Base-by-base conservation (phyloP, 257 asterid genomes). In the Coffea canephora region DNA sequence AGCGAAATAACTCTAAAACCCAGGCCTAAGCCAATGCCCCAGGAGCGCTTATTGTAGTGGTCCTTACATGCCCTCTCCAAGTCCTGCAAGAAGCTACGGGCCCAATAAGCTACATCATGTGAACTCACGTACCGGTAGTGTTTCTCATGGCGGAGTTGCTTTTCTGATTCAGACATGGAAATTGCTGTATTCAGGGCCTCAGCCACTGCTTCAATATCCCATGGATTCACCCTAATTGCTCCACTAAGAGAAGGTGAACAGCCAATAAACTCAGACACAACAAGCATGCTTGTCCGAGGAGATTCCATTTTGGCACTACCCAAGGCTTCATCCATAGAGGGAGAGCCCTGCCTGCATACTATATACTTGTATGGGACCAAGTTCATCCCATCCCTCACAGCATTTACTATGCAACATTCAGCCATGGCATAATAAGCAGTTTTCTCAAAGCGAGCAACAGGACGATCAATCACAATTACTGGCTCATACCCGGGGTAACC, bases 351-450 rank as follows among this genome's bases (percentile, higher is more conserved):
- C 87, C 98, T 87, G 90, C 97, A 94, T 6, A 94, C 94, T 25
- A 92, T 83, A 66, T 94, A 94, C 84, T 94, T 91, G 76, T 92
- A 94, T 0, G 98, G 98, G 71, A 94, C 97, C 87, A 94, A 89
- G 85, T 94, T 94, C 98, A 94, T 92, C 11, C 98, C 98, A 80
- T 94, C 98, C 85, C 98, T 92, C 69, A 94, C 98, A 10, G 97
- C 98, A 84, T 94, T 94, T 61, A 94, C 98, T 59, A 94, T 88
- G 84, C 98, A 94, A 68, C 98, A 94, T 64, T 94, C 98, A 1
- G 98, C 97, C 80, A 92, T 69, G 69, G 97, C 94, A 86, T 92
- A 94, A 78, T 93, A 94, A 41, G 97, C 98, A 61, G 92, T 90
- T 80, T 94, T 94, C 89, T 94, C 97, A 69, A 82, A 83, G 66